These are phyloP conservation scores for Monosporascus sp. DNA, from an alignment of 2,329 filamentous ascomycete species.

Conservation along the genomic window DNA sequence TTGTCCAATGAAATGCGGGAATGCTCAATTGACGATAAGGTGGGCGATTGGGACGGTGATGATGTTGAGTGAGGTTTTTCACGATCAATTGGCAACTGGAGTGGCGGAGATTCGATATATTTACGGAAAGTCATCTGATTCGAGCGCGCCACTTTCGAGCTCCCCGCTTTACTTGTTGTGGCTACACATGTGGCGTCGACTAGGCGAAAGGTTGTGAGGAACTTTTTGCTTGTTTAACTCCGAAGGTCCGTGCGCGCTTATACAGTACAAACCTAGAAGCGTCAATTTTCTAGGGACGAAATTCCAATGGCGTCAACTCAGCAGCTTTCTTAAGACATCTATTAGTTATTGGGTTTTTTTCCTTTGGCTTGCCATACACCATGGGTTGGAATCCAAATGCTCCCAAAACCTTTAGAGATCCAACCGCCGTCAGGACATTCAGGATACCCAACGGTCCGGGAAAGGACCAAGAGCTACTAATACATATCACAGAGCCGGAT, in stretches of 20 bases:
- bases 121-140: neutral
- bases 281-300: neutral
- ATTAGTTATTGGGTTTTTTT: neutral
- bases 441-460: neutral
- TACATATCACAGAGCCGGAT: conserved; percentile 7
- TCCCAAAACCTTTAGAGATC: neutral
- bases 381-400: neutral
- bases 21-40: conserved; percentile 41
- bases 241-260: neutral
- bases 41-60: conserved; percentile 18
- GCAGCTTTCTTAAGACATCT: neutral
- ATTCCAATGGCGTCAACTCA: neutral
- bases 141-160: neutral
- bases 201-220: too few species aligned
- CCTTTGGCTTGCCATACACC: neutral
- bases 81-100: neutral
- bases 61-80: conserved; percentile 1
- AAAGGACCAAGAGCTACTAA: neutral
- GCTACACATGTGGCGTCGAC: too few species aligned
- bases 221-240: too few species aligned
- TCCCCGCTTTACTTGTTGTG: neutral
- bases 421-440: neutral
- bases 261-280: neutral
- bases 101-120: neutral
- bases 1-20: conserved; percentile 35